Evolutionary conservation across 192 early-diverging fungal genomes (phyloP).

Genomic region (Chytriomyces sp.): DNA sequence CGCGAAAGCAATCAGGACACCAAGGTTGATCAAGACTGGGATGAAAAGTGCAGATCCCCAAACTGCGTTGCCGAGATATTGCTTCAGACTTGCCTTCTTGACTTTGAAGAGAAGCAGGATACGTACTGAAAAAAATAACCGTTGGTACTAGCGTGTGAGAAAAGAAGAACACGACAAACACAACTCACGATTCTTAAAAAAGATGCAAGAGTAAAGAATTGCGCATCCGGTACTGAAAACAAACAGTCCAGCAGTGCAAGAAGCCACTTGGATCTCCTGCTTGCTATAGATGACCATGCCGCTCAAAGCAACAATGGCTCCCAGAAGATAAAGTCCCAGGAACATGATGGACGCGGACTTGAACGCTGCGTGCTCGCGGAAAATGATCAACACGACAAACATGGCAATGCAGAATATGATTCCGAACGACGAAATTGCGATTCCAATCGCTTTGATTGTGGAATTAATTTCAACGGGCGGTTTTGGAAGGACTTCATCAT

Average conservation of each 20-base stretch:
- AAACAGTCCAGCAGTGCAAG: conserved; percentile 21
- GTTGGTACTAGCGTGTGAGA: neutral
- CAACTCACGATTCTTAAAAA: conserved; percentile 28
- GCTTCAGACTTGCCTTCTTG: neutral
- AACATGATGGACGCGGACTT: conserved; percentile 21
- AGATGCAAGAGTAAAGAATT: conserved; percentile 20
- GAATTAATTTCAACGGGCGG: conserved; percentile 3
- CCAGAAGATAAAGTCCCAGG: conserved; percentile 15
- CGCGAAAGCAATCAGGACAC: conserved; percentile 11
- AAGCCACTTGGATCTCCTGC: neutral
- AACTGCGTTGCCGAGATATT: neutral
- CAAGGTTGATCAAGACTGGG: conserved; percentile 4
- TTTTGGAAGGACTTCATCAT: neutral
- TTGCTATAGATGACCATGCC: conserved; percentile 26
- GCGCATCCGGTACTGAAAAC: conserved; percentile 21
- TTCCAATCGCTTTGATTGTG: conserved; percentile 9
- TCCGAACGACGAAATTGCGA: conserved; percentile 8
- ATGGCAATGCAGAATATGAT: neutral
- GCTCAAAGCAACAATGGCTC: neutral
- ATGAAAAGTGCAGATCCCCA: neutral
- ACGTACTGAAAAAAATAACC: neutral
- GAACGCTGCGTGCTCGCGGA: conserved; percentile 9
- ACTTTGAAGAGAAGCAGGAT: conserved; percentile 4
- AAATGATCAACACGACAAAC: neutral
- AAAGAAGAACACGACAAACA: neutral